Evolutionary conservation across 768 basidiomycete genomes (phyloP).

Genomic region (Leccinum imitatum): DNA sequence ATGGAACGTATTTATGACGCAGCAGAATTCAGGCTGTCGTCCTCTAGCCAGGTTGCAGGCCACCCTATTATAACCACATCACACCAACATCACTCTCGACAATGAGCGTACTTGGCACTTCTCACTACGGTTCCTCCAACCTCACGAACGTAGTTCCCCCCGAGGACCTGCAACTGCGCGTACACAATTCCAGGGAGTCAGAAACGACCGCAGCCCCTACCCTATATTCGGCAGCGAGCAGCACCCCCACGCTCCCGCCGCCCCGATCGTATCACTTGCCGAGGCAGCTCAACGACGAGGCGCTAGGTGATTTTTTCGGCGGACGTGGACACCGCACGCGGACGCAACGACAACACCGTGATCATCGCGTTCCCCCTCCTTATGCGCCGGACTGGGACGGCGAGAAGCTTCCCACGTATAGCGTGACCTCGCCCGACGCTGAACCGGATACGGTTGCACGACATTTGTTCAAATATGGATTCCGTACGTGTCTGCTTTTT

Average conservation of each 20-base stretch:
- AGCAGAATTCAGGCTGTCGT: not conserved
- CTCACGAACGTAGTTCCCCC: slow-evolving; percentile 10
- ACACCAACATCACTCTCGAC: not conserved
- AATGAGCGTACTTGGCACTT: slow-evolving; percentile 17
- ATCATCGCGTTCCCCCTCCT: slow-evolving; percentile 35
- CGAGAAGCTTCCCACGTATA: slow-evolving; percentile 21
- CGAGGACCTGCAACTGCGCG: slow-evolving; percentile 21
- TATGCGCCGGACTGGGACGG: slow-evolving; percentile 43
- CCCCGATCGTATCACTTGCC: slow-evolving; percentile 22
- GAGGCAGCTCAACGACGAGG: slow-evolving; percentile 30
- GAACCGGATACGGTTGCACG: slow-evolving; percentile 58
- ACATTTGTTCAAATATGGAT: slow-evolving; percentile 64
- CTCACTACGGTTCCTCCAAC: slow-evolving; percentile 1
- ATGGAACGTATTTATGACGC: slow-evolving; percentile 28
- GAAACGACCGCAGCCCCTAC: slow-evolving; percentile 17
- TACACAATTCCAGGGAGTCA: slow-evolving; percentile 27
- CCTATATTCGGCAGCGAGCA: slow-evolving; percentile 14
- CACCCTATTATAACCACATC: slow-evolving; percentile 8
- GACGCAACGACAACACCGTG: slow-evolving; percentile 5
- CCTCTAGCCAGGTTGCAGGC: slow-evolving; percentile 12
- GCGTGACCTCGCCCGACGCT: slow-evolving; percentile 23
- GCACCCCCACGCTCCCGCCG: slow-evolving; percentile 23
- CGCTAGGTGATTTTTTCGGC: slow-evolving; percentile 33
- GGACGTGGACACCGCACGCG: slow-evolving; percentile 28
- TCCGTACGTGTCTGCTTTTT: slow-evolving; percentile 40